Conservation (phyloP, 2,329 filamentous ascomycete species). For the Pestalotiopsis sp. region DNA sequence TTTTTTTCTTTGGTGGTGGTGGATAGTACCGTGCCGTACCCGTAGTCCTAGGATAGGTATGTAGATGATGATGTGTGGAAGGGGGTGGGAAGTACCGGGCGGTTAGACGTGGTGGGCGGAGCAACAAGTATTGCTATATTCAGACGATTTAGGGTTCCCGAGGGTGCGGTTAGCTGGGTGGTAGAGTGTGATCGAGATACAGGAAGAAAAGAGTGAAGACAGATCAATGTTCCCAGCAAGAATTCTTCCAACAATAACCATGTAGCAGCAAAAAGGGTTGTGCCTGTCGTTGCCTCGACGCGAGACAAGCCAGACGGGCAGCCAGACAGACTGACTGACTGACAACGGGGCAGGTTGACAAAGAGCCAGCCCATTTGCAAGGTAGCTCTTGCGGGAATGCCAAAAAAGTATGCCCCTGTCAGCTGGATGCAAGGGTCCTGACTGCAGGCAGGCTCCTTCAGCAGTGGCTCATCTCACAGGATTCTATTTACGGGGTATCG, state of each 20-base stretch:
- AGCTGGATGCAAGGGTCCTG: constrained; percentile 23
- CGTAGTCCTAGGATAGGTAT: constrained; percentile 29
- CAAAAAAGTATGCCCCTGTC: constrained; percentile 16
- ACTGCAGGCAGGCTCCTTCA: constrained; percentile 13
- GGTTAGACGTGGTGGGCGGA: constrained; percentile 31
- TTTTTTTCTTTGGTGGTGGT: constrained; percentile 23
- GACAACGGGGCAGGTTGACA: constrained; percentile 13
- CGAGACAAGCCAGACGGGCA: not conserved
- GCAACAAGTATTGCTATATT: constrained; percentile 43
- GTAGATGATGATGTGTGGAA: constrained; percentile 27
- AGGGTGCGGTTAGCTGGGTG: constrained; percentile 27
- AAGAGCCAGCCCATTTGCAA: not conserved
- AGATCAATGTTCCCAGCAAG: constrained; percentile 13
- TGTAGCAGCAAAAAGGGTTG: constrained; percentile 20
- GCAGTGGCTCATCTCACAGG: constrained; percentile 12
- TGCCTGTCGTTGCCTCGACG: constrained; percentile 17
- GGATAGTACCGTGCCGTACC: constrained; percentile 18
- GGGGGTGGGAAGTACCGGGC: constrained; percentile 35
- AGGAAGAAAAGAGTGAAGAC: constrained; percentile 27
- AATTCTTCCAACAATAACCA: constrained; percentile 12
- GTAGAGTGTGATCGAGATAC: constrained; percentile 11
- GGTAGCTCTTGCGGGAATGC: not conserved
- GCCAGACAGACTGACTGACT: no score
- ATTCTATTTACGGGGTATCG: constrained; percentile 17
- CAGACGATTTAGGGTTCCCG: constrained; percentile 33